Percentiles rank a stretch among this genome's conserved stretches.
phyloP scores from a whole-genome alignment of 805 yeast genomes.

The Saccharomycopsis babjevae region DNA sequence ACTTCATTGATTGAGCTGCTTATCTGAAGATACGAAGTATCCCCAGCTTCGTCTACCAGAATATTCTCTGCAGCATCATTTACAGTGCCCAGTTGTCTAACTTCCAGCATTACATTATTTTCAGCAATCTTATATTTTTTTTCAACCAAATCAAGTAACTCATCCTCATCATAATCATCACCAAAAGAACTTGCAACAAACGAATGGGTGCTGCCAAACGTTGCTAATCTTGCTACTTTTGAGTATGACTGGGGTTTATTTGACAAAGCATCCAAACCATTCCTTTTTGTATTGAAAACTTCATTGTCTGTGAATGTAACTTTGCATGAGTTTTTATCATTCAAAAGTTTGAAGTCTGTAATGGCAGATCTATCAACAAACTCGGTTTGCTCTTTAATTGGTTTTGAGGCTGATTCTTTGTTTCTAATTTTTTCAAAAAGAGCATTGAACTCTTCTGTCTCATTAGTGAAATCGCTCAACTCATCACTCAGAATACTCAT shows the following conservation, averaged over 20 bases:
- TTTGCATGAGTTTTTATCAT: neutral
- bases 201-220: slow-evolving; percentile 1
- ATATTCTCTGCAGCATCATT: neutral
- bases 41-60: neutral
- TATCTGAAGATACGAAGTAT: neutral
- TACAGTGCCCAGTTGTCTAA: neutral
- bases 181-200: slow-evolving; percentile 14
- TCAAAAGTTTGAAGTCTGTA: neutral
- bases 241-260: neutral
- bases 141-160: slow-evolving; percentile 3
- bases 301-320: neutral
- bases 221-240: neutral
- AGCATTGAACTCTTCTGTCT: slow-evolving; percentile 14
- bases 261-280: neutral
- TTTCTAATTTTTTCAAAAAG: slow-evolving; percentile 2
- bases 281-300: no score
- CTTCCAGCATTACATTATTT: neutral
- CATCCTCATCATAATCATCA: slow-evolving; percentile 13
- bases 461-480: slow-evolving; percentile 15
- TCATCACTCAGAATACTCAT: slow-evolving; percentile 17
- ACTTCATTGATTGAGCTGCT: neutral
- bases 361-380: neutral
- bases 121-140: slow-evolving; percentile 1
- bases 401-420: neutral
- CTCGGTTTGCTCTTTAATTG: neutral